A percentile compares a stretch with the other conserved stretches of the same genome.
Conservation (phyloP, 2,329 filamentous ascomycete genomes). For the Cordyceps militaris region DNA sequence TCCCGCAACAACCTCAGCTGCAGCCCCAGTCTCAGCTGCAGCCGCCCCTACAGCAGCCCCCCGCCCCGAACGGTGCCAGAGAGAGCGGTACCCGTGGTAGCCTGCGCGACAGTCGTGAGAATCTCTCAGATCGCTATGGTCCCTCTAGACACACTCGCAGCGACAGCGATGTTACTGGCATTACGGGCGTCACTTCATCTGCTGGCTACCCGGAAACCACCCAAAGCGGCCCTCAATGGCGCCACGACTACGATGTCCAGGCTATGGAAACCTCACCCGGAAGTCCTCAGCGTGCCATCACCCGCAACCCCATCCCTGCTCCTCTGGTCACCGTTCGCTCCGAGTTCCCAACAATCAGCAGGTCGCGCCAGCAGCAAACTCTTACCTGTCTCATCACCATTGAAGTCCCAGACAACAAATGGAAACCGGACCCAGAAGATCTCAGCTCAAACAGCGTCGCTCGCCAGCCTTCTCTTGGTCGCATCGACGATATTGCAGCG, state of each 20-base stretch:
- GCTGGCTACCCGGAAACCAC: conserved; percentile 73
- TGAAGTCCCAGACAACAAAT: conserved; percentile 88
- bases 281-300: conserved; percentile 58
- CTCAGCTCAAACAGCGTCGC: conserved; percentile 47
- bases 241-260: conserved; percentile 92
- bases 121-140: conserved; percentile 38
- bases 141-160: conserved; percentile 60
- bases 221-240: conserved; percentile 61
- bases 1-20: conserved; percentile 26
- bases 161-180: conserved; percentile 70
- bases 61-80: conserved; percentile 20
- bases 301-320: conserved; percentile 81
- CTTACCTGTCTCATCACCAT: conserved; percentile 90
- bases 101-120: conserved; percentile 44
- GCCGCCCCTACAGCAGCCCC: conserved; percentile 15
- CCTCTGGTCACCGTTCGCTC: conserved; percentile 92
- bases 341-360: conserved; percentile 89
- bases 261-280: conserved; percentile 84
- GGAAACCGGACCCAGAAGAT: conserved; percentile 79
- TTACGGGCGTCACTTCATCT: conserved; percentile 57
- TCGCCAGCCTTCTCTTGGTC: conserved; percentile 31
- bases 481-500: conserved; percentile 48
- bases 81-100: conserved; percentile 34
- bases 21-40: conserved; percentile 20
- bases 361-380: conserved; percentile 89